Percentiles rank a stretch among this genome's conserved stretches.
phyloP scores from a whole-genome alignment of 2,329 filamentous ascomycete species.

The Penicillium hordei region DNA sequence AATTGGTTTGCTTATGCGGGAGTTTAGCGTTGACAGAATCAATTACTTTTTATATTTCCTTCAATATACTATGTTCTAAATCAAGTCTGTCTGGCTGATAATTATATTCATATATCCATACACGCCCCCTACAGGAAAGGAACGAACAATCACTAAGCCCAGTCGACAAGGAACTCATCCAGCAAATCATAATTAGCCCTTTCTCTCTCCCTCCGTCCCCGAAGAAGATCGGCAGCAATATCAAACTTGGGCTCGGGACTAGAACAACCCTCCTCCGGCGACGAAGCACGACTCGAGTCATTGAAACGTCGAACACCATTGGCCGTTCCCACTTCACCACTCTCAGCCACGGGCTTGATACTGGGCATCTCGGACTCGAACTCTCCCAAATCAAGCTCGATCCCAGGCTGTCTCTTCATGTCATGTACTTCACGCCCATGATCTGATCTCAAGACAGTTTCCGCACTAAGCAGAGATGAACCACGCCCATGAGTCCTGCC shows the following conservation, averaged over 20 bases:
- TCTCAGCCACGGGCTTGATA: not conserved
- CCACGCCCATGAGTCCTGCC: not conserved
- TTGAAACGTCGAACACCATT: not conserved
- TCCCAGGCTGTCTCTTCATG: not conserved
- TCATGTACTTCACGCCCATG: not conserved
- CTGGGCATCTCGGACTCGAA: not conserved
- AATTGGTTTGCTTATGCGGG: not conserved
- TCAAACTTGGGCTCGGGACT: slow-evolving; percentile 6
- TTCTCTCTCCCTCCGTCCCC: slow-evolving; percentile 3
- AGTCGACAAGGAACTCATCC: slow-evolving; percentile 10
- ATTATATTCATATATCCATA: not conserved
- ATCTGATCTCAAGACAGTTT: not conserved
- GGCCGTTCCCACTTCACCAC: too few species aligned
- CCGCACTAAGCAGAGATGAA: not conserved
- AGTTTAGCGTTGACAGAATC: slow-evolving; percentile 1
- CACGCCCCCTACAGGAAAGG: too few species aligned
- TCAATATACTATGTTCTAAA: not conserved
- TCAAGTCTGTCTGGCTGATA: not conserved
- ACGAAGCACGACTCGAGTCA: not conserved
- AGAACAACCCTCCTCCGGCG: not conserved
- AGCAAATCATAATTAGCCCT: slow-evolving; percentile 3
- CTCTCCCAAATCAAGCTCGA: not conserved
- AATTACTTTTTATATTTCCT: not conserved
- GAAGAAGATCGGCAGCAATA: slow-evolving; percentile 10
- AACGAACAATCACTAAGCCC: not conserved